These are phyloP conservation scores for Colletotrichum sp. DNA, from an alignment of 2,329 filamentous ascomycete species.

Conservation along the genomic window DNA sequence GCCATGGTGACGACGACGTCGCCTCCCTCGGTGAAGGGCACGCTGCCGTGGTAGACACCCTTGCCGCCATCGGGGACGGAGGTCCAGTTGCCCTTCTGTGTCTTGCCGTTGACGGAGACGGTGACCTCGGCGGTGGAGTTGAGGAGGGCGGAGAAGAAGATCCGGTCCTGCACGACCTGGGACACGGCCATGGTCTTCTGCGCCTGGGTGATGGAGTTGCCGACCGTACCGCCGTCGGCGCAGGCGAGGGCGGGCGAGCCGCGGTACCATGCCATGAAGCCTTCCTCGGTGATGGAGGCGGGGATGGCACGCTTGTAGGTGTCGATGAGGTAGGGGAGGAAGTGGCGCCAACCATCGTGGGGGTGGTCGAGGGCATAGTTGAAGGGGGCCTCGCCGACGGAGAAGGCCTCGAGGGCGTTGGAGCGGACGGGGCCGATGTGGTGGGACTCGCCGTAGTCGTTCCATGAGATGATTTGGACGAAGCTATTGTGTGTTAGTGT, in stretches of 20 bases:
- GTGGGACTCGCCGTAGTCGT: constrained; percentile 61
- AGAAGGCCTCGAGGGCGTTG: constrained; percentile 32
- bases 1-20: constrained; percentile 39
- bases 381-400: constrained; percentile 39
- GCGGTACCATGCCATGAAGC: constrained; percentile 38
- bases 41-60: constrained; percentile 35
- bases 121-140: constrained; percentile 25
- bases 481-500: constrained; percentile 35
- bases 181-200: constrained; percentile 25
- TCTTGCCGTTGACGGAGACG: constrained; percentile 30
- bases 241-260: constrained; percentile 29
- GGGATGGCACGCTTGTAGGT: constrained; percentile 49
- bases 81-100: constrained; percentile 20
- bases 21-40: constrained; percentile 26
- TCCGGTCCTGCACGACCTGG: constrained; percentile 23
- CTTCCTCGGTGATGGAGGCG: constrained; percentile 29
- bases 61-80: constrained; percentile 7
- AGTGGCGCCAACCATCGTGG: constrained; percentile 54
- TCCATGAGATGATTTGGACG: constrained; percentile 53
- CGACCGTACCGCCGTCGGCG: constrained; percentile 32
- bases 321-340: constrained; percentile 55
- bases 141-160: constrained; percentile 29
- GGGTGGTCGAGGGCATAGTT: constrained; percentile 52
- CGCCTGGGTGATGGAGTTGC: constrained; percentile 29
- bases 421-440: constrained; percentile 55